phyloP scores from a whole-genome alignment of 495 filamentous ascomycete species.

The Aspergillus sparsus region DNA sequence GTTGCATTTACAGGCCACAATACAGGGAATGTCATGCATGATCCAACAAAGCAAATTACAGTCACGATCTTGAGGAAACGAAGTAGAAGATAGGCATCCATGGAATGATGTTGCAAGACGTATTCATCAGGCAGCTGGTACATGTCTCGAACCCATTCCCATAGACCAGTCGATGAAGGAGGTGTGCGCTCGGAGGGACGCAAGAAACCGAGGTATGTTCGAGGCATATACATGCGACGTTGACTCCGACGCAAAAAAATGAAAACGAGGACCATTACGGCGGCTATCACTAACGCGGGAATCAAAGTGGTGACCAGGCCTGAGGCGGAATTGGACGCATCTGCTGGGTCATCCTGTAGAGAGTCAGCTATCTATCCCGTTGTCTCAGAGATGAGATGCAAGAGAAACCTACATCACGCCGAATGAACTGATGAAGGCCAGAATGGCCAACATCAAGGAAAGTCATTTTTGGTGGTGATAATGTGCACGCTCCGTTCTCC shows the following conservation, averaged over 20 bases:
- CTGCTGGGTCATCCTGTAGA: conserved; percentile 22
- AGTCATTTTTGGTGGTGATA: conserved; percentile 28
- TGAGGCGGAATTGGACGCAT: conserved; percentile 50
- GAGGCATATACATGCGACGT: conserved; percentile 79
- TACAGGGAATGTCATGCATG: conserved; percentile 78
- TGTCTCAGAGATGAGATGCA: conserved; percentile 3
- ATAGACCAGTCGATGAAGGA: conserved; percentile 63
- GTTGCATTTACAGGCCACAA: conserved; percentile 86
- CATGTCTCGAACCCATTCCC: conserved; percentile 76
- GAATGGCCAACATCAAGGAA: conserved; percentile 25
- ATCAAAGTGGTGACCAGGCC: conserved; percentile 70
- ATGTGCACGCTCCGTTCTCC: background rate
- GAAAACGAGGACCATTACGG: conserved; percentile 69
- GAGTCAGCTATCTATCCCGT: conserved; percentile 19
- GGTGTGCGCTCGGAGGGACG: conserved; percentile 68
- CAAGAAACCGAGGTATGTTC: conserved; percentile 80
- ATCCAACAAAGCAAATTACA: conserved; percentile 76
- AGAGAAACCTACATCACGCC: conserved; percentile 28
- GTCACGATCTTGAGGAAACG: conserved; percentile 77
- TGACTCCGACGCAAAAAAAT: conserved; percentile 72
- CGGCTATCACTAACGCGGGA: conserved; percentile 66
- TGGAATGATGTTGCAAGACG: conserved; percentile 82
- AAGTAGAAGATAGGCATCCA: conserved; percentile 86
- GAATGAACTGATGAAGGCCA: conserved; percentile 31
- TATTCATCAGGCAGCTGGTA: conserved; percentile 79